phyloP scores from a whole-genome alignment of 75 land plant species.

The Pseudotsuga menziesii region DNA sequence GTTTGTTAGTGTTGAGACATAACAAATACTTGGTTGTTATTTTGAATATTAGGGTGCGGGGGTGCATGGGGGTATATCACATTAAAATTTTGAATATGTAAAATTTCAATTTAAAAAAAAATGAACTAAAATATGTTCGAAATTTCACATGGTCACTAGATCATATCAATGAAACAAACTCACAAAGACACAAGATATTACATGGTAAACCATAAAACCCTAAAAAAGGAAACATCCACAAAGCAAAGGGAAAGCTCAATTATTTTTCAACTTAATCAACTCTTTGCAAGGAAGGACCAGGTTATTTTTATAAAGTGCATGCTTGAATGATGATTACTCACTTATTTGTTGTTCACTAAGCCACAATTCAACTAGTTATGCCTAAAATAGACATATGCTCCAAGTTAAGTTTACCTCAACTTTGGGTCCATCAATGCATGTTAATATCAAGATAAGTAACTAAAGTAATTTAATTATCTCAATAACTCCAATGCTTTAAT shows the following conservation, averaged over 20 bases:
- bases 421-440: not conserved
- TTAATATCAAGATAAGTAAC: not conserved
- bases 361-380: not conserved
- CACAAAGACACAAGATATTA: not conserved
- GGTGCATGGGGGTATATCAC: too few relatives aligned
- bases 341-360: not conserved
- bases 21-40: too few relatives aligned
- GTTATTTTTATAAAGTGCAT: not conserved
- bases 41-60: too few relatives aligned
- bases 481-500: too few relatives aligned
- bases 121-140: not conserved
- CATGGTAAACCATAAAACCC: too few relatives aligned
- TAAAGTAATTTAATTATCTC: too few relatives aligned
- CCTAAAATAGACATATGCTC: not conserved
- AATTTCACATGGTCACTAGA: not conserved
- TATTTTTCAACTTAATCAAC: not conserved
- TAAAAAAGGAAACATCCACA: not conserved
- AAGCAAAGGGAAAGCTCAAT: not conserved
- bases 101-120: too few relatives aligned
- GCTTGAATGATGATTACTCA: not conserved
- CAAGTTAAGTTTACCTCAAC: not conserved
- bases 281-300: not conserved
- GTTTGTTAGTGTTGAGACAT: too few relatives aligned
- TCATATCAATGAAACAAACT: not conserved
- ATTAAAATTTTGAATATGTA: too few relatives aligned